A percentile compares a stretch with the other conserved stretches of the same genome.
Conservation (phyloP, 495 filamentous ascomycete species). For the Aspergillus saccharolyticus region DNA sequence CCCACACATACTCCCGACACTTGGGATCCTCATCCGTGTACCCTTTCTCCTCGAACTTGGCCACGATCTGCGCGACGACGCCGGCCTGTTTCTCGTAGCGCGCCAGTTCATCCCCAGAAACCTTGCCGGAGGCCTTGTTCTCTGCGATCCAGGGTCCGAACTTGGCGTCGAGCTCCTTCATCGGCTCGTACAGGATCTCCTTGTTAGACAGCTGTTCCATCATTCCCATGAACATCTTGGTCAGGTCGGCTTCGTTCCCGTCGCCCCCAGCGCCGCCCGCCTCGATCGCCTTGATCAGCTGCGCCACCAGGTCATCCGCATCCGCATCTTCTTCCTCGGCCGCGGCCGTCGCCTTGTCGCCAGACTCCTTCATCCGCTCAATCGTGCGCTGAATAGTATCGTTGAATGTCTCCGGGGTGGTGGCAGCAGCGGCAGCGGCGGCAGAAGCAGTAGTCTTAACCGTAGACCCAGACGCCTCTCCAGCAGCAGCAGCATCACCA, state of each 20-base stretch:
- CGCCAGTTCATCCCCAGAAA: constrained; percentile 63
- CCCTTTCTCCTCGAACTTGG: constrained; percentile 71
- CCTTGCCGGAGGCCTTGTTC: constrained; percentile 58
- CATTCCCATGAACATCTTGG: constrained; percentile 90
- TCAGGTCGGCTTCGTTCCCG: constrained; percentile 78
- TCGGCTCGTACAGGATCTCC: constrained; percentile 96
- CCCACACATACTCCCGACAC: constrained; percentile 89
- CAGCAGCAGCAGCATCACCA: constrained; percentile 1
- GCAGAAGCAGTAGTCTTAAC: constrained; percentile 3
- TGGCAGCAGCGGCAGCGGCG: constrained; percentile 17
- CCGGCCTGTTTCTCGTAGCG: constrained; percentile 76
- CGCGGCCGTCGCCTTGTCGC: constrained; percentile 74
- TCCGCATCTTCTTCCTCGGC: constrained; percentile 60
- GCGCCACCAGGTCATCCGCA: constrained; percentile 73
- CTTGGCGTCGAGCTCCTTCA: constrained; percentile 92
- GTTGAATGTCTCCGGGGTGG: constrained; percentile 62
- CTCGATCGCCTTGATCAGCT: constrained; percentile 76
- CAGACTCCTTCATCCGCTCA: constrained; percentile 87
- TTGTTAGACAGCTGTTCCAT: constrained; percentile 99
- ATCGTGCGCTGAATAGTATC: constrained; percentile 87
- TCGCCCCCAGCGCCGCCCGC: constrained; percentile 50
- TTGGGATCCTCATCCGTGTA: constrained; percentile 77
- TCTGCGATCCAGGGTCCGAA: constrained; percentile 84
- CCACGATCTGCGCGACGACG: constrained; percentile 82
- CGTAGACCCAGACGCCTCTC: background rate